These are phyloP conservation scores for Alopecurus myosuroides DNA, from an alignment of 176 grass and related monocot genomes.

Conservation along the genomic window DNA sequence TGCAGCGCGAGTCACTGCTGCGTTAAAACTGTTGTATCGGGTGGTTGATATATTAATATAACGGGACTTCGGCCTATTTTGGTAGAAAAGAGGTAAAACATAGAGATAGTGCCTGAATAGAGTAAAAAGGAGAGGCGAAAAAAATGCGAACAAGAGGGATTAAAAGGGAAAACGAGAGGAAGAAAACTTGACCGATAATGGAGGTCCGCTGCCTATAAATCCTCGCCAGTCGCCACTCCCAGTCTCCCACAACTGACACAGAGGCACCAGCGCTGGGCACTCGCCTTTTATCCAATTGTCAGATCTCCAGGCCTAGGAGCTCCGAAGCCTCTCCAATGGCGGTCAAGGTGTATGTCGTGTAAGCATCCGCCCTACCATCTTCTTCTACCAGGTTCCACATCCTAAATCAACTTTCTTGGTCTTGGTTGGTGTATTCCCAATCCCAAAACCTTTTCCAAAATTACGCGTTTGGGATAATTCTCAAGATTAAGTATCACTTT, in stretches of 20 bases:
- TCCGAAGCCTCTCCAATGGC: constrained; percentile 57
- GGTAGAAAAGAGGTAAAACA: background rate
- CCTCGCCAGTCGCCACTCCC: background rate
- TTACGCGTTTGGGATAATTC: background rate
- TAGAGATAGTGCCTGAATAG: background rate
- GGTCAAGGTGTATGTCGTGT: constrained; percentile 82
- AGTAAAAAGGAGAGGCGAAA: background rate
- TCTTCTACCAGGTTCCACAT: background rate
- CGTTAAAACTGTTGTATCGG: no score
- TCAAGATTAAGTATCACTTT: background rate
- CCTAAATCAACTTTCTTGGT: background rate
- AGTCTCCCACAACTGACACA: background rate
- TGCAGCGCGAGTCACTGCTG: no score
- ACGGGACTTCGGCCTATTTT: no score
- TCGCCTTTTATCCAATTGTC: background rate
- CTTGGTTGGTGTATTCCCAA: background rate
- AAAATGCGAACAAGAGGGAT: background rate
- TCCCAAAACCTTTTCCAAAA: background rate
- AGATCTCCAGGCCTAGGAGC: constrained; percentile 29
- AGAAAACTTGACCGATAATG: background rate
- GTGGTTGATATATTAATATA: no score
- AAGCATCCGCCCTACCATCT: constrained; percentile 31
- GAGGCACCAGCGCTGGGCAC: background rate
- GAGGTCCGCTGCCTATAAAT: constrained; percentile 37
- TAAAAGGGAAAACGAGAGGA: background rate